phyloP scores from a whole-genome alignment of 2,329 filamentous ascomycete genomes.

The Daldinia sp. region DNA sequence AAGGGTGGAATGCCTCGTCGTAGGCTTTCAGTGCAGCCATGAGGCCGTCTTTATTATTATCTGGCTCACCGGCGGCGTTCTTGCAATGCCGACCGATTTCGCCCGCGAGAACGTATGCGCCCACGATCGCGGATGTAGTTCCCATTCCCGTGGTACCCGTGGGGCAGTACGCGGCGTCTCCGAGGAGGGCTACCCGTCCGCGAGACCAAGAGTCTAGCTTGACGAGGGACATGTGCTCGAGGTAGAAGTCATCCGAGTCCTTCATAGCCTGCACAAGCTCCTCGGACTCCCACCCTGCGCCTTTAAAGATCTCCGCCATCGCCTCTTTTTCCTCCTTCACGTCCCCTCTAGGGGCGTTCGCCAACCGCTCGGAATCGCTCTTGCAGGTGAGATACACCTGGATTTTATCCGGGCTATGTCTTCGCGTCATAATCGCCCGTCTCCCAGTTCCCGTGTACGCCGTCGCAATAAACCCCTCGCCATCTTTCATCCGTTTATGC shows the following conservation, averaged over 20 bases:
- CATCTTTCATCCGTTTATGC: slow-evolving; percentile 44
- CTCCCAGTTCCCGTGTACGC: slow-evolving; percentile 48
- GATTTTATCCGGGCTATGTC: slow-evolving; percentile 49
- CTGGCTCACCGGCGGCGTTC: neutral
- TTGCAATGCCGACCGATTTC: slow-evolving; percentile 48
- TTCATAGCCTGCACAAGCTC: slow-evolving; percentile 54
- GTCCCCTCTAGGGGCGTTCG: slow-evolving; percentile 46
- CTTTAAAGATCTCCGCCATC: slow-evolving; percentile 51
- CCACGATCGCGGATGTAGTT: slow-evolving; percentile 51
- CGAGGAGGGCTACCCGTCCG: slow-evolving; percentile 57
- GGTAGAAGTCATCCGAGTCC: slow-evolving; percentile 55
- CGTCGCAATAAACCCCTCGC: slow-evolving; percentile 50
- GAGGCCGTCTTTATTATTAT: slow-evolving; percentile 34
- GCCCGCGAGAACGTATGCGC: slow-evolving; percentile 59
- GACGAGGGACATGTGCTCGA: slow-evolving; percentile 54
- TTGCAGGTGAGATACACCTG: slow-evolving; percentile 51
- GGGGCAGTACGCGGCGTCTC: slow-evolving; percentile 59
- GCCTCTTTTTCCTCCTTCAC: slow-evolving; percentile 51
- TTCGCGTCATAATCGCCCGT: slow-evolving; percentile 52
- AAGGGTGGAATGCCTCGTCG: slow-evolving; percentile 50
- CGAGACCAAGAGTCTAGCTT: slow-evolving; percentile 50
- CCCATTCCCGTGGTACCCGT: slow-evolving; percentile 56
- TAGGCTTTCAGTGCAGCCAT: slow-evolving; percentile 49
- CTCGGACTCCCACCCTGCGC: slow-evolving; percentile 55
- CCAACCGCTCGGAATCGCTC: slow-evolving; percentile 48